These are phyloP conservation scores for Acacia acuminata DNA, from an alignment of 306 rosid species.

Conservation along the genomic window DNA sequence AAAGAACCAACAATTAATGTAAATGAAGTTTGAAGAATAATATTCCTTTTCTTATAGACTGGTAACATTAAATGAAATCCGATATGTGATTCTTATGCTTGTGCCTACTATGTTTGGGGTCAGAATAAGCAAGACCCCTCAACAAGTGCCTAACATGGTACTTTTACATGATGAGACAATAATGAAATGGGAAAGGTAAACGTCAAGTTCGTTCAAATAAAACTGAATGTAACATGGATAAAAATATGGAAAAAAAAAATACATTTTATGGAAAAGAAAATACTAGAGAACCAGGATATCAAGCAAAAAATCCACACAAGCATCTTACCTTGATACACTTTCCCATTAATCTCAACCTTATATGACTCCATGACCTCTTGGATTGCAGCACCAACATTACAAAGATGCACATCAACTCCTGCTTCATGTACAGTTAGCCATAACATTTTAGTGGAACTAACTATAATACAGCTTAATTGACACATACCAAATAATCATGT, in stretches of 20 bases:
- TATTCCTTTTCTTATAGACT: no score
- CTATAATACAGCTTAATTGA: conserved; percentile 25
- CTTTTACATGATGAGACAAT: not conserved
- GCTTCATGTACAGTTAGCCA: conserved; percentile 63
- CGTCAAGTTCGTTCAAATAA: not conserved
- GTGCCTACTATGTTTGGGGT: not conserved
- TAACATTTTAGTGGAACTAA: conserved; percentile 17
- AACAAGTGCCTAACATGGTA: not conserved
- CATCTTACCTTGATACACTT: conserved; percentile 77
- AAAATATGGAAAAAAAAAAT: conserved; percentile 5
- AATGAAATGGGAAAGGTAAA: not conserved
- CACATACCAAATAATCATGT: conserved; percentile 21
- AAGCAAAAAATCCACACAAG: not conserved
- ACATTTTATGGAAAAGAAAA: not conserved
- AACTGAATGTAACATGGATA: conserved; percentile 10
- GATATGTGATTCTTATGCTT: no score
- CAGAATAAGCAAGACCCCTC: not conserved
- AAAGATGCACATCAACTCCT: conserved; percentile 95
- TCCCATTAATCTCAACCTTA: conserved; percentile 96
- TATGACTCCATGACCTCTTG: conserved; percentile 98
- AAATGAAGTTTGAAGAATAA: no score
- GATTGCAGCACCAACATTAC: conserved; percentile 97
- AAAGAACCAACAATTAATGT: no score
- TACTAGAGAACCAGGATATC: not conserved
- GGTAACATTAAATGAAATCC: no score